Percentiles rank a stretch among this genome's conserved stretches.
These are phyloP conservation scores for Ophiosphaerella narmari DNA, from an alignment of 2,329 filamentous ascomycete genomes.

Conservation along the genomic window DNA sequence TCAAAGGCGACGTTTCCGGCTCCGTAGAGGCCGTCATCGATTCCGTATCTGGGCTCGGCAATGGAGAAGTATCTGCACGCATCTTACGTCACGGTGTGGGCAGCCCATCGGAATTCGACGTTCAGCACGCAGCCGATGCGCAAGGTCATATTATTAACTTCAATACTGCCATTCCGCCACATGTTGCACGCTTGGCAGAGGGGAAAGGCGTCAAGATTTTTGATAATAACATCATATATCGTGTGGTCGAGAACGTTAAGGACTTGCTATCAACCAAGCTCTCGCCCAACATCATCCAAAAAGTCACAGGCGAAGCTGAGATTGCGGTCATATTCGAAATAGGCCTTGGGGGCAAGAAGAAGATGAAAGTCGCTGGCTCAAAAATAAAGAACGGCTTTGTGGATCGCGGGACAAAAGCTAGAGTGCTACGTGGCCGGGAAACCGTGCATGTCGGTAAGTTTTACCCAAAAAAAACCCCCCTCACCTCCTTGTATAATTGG, in stretches of 20 bases:
- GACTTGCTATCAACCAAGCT: constrained; percentile 71
- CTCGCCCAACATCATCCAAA: constrained; percentile 66
- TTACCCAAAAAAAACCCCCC: background rate
- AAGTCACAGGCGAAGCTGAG: constrained; percentile 86
- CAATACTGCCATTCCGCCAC: constrained; percentile 71
- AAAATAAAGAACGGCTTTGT: constrained; percentile 83
- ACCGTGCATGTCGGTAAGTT: constrained; percentile 80
- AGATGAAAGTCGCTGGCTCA: constrained; percentile 81
- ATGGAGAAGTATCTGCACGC: constrained; percentile 77
- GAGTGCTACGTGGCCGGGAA: constrained; percentile 72
- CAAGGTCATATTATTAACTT: constrained; percentile 82
- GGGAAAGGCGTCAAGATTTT: constrained; percentile 75
- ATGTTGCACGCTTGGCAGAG: constrained; percentile 72
- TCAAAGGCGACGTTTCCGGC: constrained; percentile 92
- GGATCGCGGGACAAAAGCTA: constrained; percentile 65
- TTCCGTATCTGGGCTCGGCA: constrained; percentile 77
- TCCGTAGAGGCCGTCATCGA: constrained; percentile 89
- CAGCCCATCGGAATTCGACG: constrained; percentile 79
- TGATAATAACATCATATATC: constrained; percentile 86
- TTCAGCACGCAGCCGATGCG: constrained; percentile 82
- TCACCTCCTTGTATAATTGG: background rate
- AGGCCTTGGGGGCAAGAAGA: constrained; percentile 72
- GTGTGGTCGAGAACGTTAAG: constrained; percentile 74
- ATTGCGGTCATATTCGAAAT: constrained; percentile 83
- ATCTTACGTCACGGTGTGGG: constrained; percentile 81